Evolutionary conservation across 139 green algal species (phyloP).

Genomic region (Diplosphaera chodatii): DNA sequence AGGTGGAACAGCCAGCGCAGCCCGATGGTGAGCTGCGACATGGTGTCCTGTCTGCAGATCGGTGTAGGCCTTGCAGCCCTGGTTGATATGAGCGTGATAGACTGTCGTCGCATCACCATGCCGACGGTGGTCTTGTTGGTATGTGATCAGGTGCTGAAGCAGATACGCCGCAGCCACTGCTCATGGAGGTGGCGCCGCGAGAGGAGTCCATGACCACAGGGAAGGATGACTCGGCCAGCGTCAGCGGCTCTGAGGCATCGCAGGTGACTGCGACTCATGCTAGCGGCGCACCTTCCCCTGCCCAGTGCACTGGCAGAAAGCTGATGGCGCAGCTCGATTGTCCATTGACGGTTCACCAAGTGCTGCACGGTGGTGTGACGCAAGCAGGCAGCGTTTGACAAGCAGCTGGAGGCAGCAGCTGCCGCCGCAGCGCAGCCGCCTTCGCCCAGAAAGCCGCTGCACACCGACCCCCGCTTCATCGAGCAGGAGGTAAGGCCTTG

Average conservation of each 20-base stretch:
- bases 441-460: background rate
- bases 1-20: background rate
- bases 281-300: too few relatives aligned
- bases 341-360: too few relatives aligned
- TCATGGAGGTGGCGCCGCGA: background rate
- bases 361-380: too few relatives aligned
- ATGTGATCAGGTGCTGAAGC: background rate
- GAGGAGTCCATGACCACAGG: background rate
- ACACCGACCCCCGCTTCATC: conserved; percentile 2
- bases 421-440: too few relatives aligned
- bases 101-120: too few relatives aligned
- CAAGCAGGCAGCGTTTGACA: background rate
- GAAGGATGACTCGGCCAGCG: background rate
- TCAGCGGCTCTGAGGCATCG: background rate
- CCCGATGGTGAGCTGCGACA: background rate
- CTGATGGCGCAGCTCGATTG: too few relatives aligned
- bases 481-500: background rate
- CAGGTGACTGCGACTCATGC: too few relatives aligned
- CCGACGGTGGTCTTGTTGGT: too few relatives aligned
- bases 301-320: too few relatives aligned
- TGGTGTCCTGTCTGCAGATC: too few relatives aligned
- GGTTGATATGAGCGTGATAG: too few relatives aligned
- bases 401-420: background rate
- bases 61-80: too few relatives aligned
- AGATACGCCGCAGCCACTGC: background rate